Base-by-base conservation (phyloP, 2,329 filamentous ascomycete species). In the Colletotrichum limetticola region DNA sequence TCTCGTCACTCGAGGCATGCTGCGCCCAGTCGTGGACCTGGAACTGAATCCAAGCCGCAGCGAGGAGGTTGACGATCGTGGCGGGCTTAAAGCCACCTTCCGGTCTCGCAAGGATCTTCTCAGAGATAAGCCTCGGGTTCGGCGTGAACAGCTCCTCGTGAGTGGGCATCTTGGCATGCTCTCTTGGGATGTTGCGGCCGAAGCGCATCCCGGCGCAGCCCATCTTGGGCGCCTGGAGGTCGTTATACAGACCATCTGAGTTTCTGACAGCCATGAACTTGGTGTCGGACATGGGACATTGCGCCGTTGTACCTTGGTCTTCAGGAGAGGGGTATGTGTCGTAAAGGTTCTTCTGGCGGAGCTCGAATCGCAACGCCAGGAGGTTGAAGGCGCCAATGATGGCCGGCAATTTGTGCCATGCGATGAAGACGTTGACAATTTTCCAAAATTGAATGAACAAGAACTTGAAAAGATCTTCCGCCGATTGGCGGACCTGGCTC, bases 21-120 rank as follows among this genome's bases (percentile, higher is more conserved):
- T 79, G 77, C 65, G 82, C 81, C 83, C 83, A 85, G 70, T 85
- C 84, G 67, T 86, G 85, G 0, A 82, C 82, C 68, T 86, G 84
- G 65, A 86, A 86, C 74, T 87, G 85, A n/a, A 86, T 86, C 84
- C 85, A 87, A 1, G 85, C 85, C 16, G 85, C 85, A 3, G 85
- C 85, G 7, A 87, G 77, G 52, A 87, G 74, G 68, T 87, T 87
- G 69, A 86, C 68, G 1, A 79, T 84, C 0, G 83, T 86, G 0
- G 85, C 85, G 3, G 84, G 84, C 28, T 83, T 84, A 74, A 86
- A 86, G 2, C 72, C 65, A 9, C 72, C 74, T 4, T 77, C 78
- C n/a, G 83, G 80, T 9, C 85, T 78, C 24, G 80, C 80, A 79
- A 87, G 79, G 66, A 87, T 80, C 53, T 76, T 77, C 57, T 85